Conservation (phyloP, 2,329 filamentous ascomycete species). For the Aspergillus phoenicis region DNA sequence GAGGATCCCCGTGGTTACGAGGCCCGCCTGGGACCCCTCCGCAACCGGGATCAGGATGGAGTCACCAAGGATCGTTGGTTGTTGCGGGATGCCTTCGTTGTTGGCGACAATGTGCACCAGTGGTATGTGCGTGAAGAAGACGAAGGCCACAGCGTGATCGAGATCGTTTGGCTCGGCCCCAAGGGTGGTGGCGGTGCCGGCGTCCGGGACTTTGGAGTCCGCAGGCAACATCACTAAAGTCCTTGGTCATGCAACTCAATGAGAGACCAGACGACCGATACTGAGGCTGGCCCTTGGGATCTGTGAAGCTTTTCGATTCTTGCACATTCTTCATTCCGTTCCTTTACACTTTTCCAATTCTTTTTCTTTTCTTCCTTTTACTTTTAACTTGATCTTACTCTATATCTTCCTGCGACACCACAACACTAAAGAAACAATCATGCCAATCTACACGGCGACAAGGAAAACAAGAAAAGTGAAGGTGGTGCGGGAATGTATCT, state of each 20-base stretch:
- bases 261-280: slow-evolving; percentile 27
- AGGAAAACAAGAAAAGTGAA: slow-evolving; percentile 12
- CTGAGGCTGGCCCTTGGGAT: slow-evolving; percentile 40
- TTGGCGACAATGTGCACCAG: slow-evolving; percentile 48
- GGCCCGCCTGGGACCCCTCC: slow-evolving; percentile 42
- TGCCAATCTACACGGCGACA: slow-evolving; percentile 13
- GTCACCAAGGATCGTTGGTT: slow-evolving; percentile 47
- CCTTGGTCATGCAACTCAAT: slow-evolving; percentile 17
- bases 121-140: slow-evolving; percentile 45
- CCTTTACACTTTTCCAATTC: slow-evolving; percentile 18
- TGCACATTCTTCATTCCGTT: slow-evolving; percentile 36
- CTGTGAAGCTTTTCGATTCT: slow-evolving; percentile 34
- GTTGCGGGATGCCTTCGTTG: slow-evolving; percentile 40
- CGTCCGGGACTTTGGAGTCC: slow-evolving; percentile 32
- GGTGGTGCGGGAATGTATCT: slow-evolving; percentile 17
- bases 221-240: slow-evolving; percentile 32
- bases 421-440: slow-evolving; percentile 13
- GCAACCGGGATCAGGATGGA: slow-evolving; percentile 42
- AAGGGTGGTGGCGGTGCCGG: slow-evolving; percentile 42
- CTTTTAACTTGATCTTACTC: background rate
- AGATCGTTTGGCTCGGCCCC: slow-evolving; percentile 48
- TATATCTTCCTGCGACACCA: slow-evolving; percentile 8
- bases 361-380: slow-evolving; percentile 11
- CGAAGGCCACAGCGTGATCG: slow-evolving; percentile 46
- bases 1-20: slow-evolving; percentile 47